These are phyloP conservation scores for Diaporthe destruens DNA, from an alignment of 2,329 filamentous ascomycete species.

Conservation along the genomic window DNA sequence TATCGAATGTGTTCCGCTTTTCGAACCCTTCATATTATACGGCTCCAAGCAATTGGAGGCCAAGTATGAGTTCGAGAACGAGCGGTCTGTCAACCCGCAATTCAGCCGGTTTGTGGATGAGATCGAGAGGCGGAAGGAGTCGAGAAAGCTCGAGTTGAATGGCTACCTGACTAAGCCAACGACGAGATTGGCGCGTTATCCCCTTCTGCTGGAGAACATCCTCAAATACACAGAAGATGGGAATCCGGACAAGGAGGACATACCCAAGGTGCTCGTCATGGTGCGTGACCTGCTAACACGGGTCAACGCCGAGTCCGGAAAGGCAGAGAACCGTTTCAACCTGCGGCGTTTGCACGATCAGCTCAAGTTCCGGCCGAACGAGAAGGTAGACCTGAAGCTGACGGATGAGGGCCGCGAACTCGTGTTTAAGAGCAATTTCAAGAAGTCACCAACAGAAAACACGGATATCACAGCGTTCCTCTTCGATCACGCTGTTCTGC, in stretches of 20 bases:
- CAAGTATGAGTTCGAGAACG: slow-evolving; percentile 98
- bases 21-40: slow-evolving; percentile 96
- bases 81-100: slow-evolving; percentile 85
- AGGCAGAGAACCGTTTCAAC: slow-evolving; percentile 98
- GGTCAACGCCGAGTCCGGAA: slow-evolving; percentile 95
- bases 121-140: slow-evolving; percentile 95
- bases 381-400: slow-evolving; percentile 92
- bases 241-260: slow-evolving; percentile 90
- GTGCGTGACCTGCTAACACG: slow-evolving; percentile 89
- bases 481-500: slow-evolving; percentile 93
- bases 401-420: slow-evolving; percentile 94
- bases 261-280: slow-evolving; percentile 87
- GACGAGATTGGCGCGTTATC: slow-evolving; percentile 93
- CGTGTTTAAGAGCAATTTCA: slow-evolving; percentile 93
- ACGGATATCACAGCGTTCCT: slow-evolving; percentile 94
- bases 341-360: slow-evolving; percentile 91
- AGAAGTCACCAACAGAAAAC: slow-evolving; percentile 89
- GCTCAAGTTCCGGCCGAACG: slow-evolving; percentile 89
- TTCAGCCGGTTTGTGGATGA: slow-evolving; percentile 96
- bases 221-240: slow-evolving; percentile 91
- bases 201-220: slow-evolving; percentile 90
- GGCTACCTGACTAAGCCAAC: slow-evolving; percentile 98
- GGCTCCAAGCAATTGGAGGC: slow-evolving; percentile 95
- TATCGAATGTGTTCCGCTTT: slow-evolving; percentile 89
- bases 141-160: slow-evolving; percentile 94